phyloP scores from a whole-genome alignment of 257 asterid genomes.

The Scutellaria barbata region DNA sequence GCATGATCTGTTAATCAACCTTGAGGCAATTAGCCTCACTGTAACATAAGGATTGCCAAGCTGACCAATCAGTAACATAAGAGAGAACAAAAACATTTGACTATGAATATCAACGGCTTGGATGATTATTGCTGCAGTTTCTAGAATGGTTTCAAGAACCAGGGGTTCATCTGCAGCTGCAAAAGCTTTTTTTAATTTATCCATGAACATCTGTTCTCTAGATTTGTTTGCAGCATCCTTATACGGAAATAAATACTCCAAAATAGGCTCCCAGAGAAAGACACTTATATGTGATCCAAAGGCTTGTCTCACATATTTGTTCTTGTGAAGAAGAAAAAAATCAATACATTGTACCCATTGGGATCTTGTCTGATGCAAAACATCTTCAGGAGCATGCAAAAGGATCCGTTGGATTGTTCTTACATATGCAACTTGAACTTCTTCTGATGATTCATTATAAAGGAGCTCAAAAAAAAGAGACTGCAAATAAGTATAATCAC shows the following conservation, averaged over 20 bases:
- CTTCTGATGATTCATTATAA: conserved; percentile 75
- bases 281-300: conserved; percentile 74
- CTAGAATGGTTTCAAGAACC: conserved; percentile 78
- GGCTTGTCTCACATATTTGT: conserved; percentile 76
- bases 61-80: conserved; percentile 78
- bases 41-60: conserved; percentile 70
- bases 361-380: conserved; percentile 63
- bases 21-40: conserved; percentile 77
- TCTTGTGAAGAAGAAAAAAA: conserved; percentile 67
- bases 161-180: conserved; percentile 77
- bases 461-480: conserved; percentile 78
- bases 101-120: conserved; percentile 65
- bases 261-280: conserved; percentile 72
- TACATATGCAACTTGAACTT: conserved; percentile 86
- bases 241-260: conserved; percentile 59
- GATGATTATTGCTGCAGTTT: conserved; percentile 81
- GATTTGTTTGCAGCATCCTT: conserved; percentile 59
- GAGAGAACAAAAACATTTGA: conserved; percentile 75
- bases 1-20: conserved; percentile 71
- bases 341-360: conserved; percentile 83
- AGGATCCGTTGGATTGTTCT: conserved; percentile 71
- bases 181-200: conserved; percentile 82
- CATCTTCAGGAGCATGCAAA: conserved; percentile 68
- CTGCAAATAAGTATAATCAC: conserved; percentile 61
- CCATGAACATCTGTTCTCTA: conserved; percentile 84